A percentile compares a stretch with the other conserved stretches of the same genome.
Conservation (phyloP, 371 early-diverging fungal species). For the Blakeslea trispora region DNA sequence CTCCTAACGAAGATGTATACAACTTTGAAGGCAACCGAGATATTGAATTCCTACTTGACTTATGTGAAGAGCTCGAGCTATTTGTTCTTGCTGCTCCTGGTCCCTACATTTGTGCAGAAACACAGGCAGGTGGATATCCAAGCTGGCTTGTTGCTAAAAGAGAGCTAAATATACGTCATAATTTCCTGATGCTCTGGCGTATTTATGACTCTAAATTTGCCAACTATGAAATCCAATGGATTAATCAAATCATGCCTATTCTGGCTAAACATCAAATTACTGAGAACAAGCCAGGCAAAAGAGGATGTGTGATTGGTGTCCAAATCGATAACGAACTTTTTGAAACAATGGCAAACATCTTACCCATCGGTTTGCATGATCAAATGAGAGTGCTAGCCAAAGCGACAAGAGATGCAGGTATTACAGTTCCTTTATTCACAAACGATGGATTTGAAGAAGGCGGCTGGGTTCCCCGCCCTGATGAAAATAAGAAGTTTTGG, state of each 20-base stretch:
- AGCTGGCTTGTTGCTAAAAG: constrained; percentile 82
- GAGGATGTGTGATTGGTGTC: constrained; percentile 74
- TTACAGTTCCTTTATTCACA: constrained; percentile 81
- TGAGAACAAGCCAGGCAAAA: constrained; percentile 29
- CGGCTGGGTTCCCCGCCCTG: constrained; percentile 58
- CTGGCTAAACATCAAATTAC: constrained; percentile 82
- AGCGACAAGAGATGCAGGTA: constrained; percentile 74
- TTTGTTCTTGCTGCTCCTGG: constrained; percentile 87
- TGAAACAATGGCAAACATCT: constrained; percentile 57
- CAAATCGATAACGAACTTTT: constrained; percentile 87
- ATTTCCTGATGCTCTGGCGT: constrained; percentile 66
- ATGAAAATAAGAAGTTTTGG: constrained; percentile 29
- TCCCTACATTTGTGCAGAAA: constrained; percentile 89
- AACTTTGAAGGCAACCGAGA: constrained; percentile 79
- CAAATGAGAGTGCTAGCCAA: constrained; percentile 81
- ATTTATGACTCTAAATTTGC: constrained; percentile 71
- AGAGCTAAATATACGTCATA: constrained; percentile 75
- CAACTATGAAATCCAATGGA: constrained; percentile 72
- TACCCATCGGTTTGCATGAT: constrained; percentile 80
- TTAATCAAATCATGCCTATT: constrained; percentile 73
- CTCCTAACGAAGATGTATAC: constrained; percentile 75
- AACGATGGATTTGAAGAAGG: constrained; percentile 81
- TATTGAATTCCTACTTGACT: constrained; percentile 67
- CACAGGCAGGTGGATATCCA: constrained; percentile 86
- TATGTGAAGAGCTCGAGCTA: constrained; percentile 76